Evolutionary conservation across 345 rosid genomes (phyloP).

Genomic region (Eucalyptus microcorys): DNA sequence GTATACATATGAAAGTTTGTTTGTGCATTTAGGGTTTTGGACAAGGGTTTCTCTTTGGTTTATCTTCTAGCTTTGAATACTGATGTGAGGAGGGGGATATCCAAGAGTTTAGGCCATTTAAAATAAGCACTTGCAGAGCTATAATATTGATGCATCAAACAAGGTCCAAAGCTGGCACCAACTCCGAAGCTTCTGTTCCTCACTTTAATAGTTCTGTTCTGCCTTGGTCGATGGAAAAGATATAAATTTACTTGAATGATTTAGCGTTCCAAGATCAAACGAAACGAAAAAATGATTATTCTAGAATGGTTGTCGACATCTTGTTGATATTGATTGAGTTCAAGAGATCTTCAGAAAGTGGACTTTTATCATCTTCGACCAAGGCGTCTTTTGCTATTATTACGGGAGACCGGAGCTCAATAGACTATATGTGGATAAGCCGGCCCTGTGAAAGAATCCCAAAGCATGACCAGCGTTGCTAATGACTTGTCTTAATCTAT

Average conservation of each 20-base stretch:
- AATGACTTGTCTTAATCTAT: background rate
- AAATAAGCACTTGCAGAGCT: background rate
- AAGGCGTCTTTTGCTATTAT: background rate
- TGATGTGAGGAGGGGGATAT: background rate
- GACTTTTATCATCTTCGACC: background rate
- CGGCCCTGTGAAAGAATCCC: background rate
- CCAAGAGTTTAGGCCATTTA: background rate
- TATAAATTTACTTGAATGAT: background rate
- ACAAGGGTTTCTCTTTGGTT: background rate
- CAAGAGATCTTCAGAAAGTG: background rate
- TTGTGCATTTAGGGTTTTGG: background rate
- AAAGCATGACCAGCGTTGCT: background rate
- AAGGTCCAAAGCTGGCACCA: background rate
- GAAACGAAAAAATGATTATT: background rate
- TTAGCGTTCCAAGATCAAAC: background rate
- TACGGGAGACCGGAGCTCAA: background rate
- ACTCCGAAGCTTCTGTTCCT: background rate
- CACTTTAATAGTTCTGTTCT: background rate
- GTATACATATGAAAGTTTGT: background rate
- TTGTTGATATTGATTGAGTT: background rate
- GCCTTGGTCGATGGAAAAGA: background rate
- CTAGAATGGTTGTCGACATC: background rate
- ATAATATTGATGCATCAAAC: background rate
- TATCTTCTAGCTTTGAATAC: background rate
- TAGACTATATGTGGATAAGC: background rate